phyloP scores from a whole-genome alignment of 352 stramenopile genomes.

The Stramenopiles sp. region DNA sequence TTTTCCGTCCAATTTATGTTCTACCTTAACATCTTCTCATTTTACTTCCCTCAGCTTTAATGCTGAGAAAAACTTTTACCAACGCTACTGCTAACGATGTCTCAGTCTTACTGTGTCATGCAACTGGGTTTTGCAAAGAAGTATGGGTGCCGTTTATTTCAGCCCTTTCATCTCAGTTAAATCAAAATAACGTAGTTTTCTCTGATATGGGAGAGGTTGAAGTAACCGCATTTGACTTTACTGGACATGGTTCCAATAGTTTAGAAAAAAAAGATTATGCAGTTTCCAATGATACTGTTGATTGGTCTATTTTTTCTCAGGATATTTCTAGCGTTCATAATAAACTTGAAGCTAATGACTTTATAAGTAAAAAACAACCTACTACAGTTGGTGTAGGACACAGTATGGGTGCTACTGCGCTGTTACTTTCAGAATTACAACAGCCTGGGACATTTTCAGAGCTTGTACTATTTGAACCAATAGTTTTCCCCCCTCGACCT shows the following conservation, averaged over 20 bases:
- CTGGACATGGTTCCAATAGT: background rate
- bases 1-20: too few species aligned
- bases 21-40: too few species aligned
- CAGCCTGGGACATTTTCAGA: background rate
- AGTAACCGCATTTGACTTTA: background rate
- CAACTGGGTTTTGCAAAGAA: constrained; percentile 1
- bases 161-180: background rate
- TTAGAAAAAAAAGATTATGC: constrained; percentile 3
- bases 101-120: too few species aligned
- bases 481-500: constrained; percentile 1
- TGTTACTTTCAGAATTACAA: background rate
- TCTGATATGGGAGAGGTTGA: too few species aligned
- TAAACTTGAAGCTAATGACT: background rate
- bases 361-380: background rate
- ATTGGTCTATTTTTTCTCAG: background rate
- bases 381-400: constrained; percentile 1
- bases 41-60: too few species aligned
- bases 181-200: too few species aligned
- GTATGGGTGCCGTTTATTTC: background rate
- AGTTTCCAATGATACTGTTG: too few species aligned
- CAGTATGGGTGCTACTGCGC: constrained; percentile 3
- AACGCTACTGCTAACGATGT: too few species aligned
- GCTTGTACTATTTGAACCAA: constrained; percentile 4
- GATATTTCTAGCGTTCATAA: background rate
- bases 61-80: too few species aligned